These are phyloP conservation scores for Hanseniaspora clermontiae DNA, from an alignment of 805 yeast genomes.

Conservation along the genomic window DNA sequence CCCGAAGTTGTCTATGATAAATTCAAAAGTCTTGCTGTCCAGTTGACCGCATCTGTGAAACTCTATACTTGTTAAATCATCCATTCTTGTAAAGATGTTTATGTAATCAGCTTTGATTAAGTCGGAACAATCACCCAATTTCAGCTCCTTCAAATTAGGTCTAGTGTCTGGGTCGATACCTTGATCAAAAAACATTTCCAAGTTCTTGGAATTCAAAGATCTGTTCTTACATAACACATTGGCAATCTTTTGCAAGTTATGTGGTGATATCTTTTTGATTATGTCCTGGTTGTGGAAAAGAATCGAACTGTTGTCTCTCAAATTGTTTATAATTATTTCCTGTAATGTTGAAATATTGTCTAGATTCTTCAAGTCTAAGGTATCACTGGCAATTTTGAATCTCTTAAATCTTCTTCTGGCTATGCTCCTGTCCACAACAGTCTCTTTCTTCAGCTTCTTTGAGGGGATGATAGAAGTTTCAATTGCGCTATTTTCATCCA, in stretches of 20 bases:
- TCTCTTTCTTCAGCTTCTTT: background rate
- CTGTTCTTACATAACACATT: slow-evolving; percentile 72
- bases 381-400: slow-evolving; percentile 66
- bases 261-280: slow-evolving; percentile 74
- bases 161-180: background rate
- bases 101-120: slow-evolving; percentile 52
- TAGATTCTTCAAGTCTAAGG: slow-evolving; percentile 52
- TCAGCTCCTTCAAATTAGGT: slow-evolving; percentile 37
- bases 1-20: slow-evolving; percentile 45
- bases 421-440: slow-evolving; percentile 10
- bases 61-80: slow-evolving; percentile 50
- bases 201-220: slow-evolving; percentile 58
- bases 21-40: slow-evolving; percentile 59
- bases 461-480: slow-evolving; percentile 11
- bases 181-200: slow-evolving; percentile 59
- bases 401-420: slow-evolving; percentile 17
- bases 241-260: slow-evolving; percentile 58
- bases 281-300: slow-evolving; percentile 33
- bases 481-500: background rate
- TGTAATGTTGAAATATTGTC: slow-evolving; percentile 59
- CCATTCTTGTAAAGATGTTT: slow-evolving; percentile 67
- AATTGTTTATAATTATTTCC: slow-evolving; percentile 58
- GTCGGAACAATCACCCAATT: slow-evolving; percentile 88
- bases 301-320: slow-evolving; percentile 35
- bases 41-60: slow-evolving; percentile 89